Base-by-base conservation (phyloP, 768 basidiomycete species). In the Boletus edulis region DNA sequence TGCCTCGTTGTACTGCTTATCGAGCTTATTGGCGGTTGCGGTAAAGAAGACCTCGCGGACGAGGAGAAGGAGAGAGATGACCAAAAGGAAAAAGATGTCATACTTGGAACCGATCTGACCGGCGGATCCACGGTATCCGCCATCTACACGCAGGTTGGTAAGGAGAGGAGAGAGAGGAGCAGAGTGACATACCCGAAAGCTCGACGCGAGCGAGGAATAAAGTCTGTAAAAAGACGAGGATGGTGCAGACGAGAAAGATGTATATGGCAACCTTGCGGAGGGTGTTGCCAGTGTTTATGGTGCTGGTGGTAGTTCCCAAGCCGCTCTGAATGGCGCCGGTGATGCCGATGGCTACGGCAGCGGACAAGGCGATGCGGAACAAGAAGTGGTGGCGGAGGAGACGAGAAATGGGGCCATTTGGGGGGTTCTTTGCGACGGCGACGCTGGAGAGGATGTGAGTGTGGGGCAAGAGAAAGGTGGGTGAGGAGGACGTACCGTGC, bases 41-140 rank as follows among this genome's bases (percentile, higher is more conserved):
- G 65, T 47, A 24, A 72, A 64, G 63, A 73, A 73, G 45, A 60
- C 57, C 46, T 73, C 67, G 20, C 69, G 66, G 1, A 46, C 57
- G 44, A 75, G 49, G 22, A 71, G 66, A 31, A 70, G 59, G 32
- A 62, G 4, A 2, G 59, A 53, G 9, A 73, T 61, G 41, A 49
- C 22, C 17, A 63, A n/a, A 14, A 72, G 68, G 49, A 69, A 29
- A 18, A 63, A 61, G 7, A 61, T 29, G 37, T 60, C 66, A 18
- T 67, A 52, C 5, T 41, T 60, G 17, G 60, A 34, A 27, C 65
- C 70, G 24, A 65, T 39, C 22, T 46, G 31, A 7, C 6, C 2
- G 46, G 18, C 15, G 37, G 58, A 18, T 2, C 31, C 6, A 13
- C 34, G 46, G 40, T 61, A 56, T 14, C 46, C 48, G 15, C 35